These are phyloP conservation scores for Cenchrus purpureus DNA, from an alignment of 176 grass and related monocot species.

Conservation along the genomic window DNA sequence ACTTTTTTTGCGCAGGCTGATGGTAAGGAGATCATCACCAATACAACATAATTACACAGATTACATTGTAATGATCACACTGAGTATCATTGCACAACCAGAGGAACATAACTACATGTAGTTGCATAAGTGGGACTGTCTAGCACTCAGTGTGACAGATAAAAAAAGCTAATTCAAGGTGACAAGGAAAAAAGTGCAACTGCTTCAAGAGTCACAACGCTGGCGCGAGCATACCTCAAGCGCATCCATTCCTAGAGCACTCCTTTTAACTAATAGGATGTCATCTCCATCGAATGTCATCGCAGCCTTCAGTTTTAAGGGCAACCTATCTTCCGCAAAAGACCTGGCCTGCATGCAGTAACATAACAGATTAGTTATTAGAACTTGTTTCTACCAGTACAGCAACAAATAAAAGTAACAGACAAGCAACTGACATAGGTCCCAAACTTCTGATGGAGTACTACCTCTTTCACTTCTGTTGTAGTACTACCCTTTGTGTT, in stretches of 20 bases:
- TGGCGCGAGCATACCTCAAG: slow-evolving; percentile 52
- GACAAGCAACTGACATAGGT: not conserved
- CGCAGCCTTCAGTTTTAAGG: slow-evolving; percentile 61
- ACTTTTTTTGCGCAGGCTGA: not conserved
- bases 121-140: not conserved
- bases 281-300: slow-evolving; percentile 50
- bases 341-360: slow-evolving; percentile 48
- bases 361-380: slow-evolving; percentile 31
- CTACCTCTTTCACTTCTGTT: slow-evolving; percentile 81
- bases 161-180: not conserved
- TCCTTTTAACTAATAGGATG: slow-evolving; percentile 72
- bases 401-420: slow-evolving; percentile 9
- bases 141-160: not conserved
- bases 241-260: slow-evolving; percentile 66
- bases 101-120: not conserved
- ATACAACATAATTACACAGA: not conserved
- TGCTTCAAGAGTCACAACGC: slow-evolving; percentile 10
- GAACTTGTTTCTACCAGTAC: slow-evolving; percentile 26
- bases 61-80: not conserved
- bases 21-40: not conserved
- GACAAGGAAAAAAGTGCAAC: not conserved
- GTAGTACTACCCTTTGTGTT: slow-evolving; percentile 51
- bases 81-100: not conserved
- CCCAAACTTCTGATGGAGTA: slow-evolving; percentile 18
- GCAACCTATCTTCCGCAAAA: slow-evolving; percentile 53